Percentiles rank a stretch among this genome's conserved stretches.
These are phyloP conservation scores for Pythium oligandrum DNA, from an alignment of 352 stramenopile genomes.

Conservation along the genomic window DNA sequence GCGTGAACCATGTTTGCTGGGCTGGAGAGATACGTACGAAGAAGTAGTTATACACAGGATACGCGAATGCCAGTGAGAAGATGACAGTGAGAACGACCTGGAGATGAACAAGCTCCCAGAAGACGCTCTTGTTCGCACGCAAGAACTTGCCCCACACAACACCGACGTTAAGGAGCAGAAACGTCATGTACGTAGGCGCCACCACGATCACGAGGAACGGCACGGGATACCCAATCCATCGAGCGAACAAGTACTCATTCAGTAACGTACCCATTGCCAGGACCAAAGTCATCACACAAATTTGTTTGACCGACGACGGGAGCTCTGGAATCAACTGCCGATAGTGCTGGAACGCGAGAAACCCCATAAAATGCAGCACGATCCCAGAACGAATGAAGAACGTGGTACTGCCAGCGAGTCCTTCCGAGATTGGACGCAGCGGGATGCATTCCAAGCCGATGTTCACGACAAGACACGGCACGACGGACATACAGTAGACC, in stretches of 20 bases:
- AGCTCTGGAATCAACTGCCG: not conserved
- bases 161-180: too few species aligned
- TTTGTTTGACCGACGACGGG: slow-evolving; percentile 3
- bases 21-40: slow-evolving; percentile 9
- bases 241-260: not conserved
- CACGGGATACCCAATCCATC: slow-evolving; percentile 7
- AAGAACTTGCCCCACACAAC: too few species aligned
- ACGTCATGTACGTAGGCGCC: too few species aligned
- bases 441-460: too few species aligned
- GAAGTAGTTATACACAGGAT: slow-evolving; percentile 13
- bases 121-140: too few species aligned
- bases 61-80: slow-evolving; percentile 4
- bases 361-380: not conserved
- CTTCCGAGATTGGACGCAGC: too few species aligned
- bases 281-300: not conserved
- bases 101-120: too few species aligned
- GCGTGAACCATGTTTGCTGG: slow-evolving; percentile 7
- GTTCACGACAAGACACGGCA: slow-evolving; percentile 3
- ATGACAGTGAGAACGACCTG: not conserved
- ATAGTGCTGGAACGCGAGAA: slow-evolving; percentile 3
- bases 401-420: too few species aligned
- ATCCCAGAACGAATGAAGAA: too few species aligned
- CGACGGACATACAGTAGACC: not conserved
- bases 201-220: not conserved
- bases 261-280: not conserved